A percentile compares a stretch with the other conserved stretches of the same genome.
Conservation (phyloP, 2,329 filamentous ascomycete species). For the Plenodomus lindquistii region DNA sequence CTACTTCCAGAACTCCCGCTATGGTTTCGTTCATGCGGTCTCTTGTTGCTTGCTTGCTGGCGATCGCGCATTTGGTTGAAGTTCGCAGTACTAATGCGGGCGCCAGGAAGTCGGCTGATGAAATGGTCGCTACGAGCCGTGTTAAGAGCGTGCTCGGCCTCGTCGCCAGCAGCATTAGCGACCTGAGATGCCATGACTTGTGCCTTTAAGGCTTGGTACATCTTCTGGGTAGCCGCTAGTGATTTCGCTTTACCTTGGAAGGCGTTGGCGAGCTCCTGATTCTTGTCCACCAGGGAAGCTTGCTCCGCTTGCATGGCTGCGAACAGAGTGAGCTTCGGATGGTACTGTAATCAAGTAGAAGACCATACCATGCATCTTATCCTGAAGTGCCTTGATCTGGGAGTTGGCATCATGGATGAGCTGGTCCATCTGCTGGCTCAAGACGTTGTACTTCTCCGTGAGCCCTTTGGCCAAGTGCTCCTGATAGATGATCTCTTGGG, state of each 20-base stretch:
- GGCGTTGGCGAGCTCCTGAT: conserved; percentile 69
- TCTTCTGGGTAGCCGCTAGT: conserved; percentile 67
- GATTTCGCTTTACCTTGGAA: conserved; percentile 73
- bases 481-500: conserved; percentile 83
- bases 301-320: conserved; percentile 64
- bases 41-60: conserved; percentile 16
- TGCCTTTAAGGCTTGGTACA: conserved; percentile 61
- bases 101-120: conserved; percentile 36
- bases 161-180: conserved; percentile 58
- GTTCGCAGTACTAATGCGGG: conserved; percentile 27
- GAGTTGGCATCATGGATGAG: conserved; percentile 74
- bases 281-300: conserved; percentile 67
- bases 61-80: conserved; percentile 20
- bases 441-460: conserved; percentile 68
- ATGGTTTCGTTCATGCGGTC: conserved; percentile 20
- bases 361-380: conserved; percentile 63
- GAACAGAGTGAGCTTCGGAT: not conserved
- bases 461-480: conserved; percentile 73
- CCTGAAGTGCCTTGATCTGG: conserved; percentile 69
- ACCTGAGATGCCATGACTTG: conserved; percentile 59
- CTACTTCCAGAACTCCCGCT: conserved; percentile 34
- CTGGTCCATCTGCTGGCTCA: conserved; percentile 72
- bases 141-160: conserved; percentile 38
- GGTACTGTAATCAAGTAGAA: not conserved
- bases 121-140: conserved; percentile 32